Percentiles rank a stretch among this genome's conserved stretches.
Evolutionary conservation across 179 eudicot species (phyloP).

Genomic region (Drosera spatulata): DNA sequence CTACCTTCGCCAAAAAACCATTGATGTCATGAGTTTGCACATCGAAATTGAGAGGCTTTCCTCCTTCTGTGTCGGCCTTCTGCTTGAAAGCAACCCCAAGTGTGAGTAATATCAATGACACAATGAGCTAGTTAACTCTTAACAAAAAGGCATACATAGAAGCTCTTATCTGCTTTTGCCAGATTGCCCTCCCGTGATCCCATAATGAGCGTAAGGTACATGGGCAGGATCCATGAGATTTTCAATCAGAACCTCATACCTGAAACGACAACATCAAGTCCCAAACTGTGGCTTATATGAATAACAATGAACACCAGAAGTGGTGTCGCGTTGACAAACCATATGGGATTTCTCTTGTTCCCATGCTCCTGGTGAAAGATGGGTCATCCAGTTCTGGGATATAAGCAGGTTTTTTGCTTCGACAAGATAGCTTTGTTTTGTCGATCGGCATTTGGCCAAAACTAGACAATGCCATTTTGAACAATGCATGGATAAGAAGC

Average conservation of each 20-base stretch:
- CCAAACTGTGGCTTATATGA: too few species aligned
- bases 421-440: conserved; percentile 36
- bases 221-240: conserved; percentile 97
- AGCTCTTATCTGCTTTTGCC: conserved; percentile 44
- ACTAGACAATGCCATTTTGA: conserved; percentile 81
- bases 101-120: conserved; percentile 18
- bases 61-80: conserved; percentile 86
- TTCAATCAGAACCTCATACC: conserved; percentile 75
- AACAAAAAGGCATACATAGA: conserved; percentile 4
- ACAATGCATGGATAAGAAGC: conserved; percentile 62
- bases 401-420: conserved; percentile 50
- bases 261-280: conserved; percentile 16
- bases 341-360: conserved; percentile 62
- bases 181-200: conserved; percentile 32
- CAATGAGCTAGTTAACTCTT: background rate
- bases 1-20: conserved; percentile 54
- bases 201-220: conserved; percentile 84
- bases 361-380: conserved; percentile 42
- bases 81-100: conserved; percentile 23
- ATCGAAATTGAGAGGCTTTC: conserved; percentile 56
- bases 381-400: conserved; percentile 79
- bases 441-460: conserved; percentile 76
- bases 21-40: conserved; percentile 34
- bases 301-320: too few species aligned
- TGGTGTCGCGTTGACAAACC: conserved; percentile 11